phyloP scores from a whole-genome alignment of 495 filamentous ascomycete genomes.

The Friedmanniomyces simplex region DNA sequence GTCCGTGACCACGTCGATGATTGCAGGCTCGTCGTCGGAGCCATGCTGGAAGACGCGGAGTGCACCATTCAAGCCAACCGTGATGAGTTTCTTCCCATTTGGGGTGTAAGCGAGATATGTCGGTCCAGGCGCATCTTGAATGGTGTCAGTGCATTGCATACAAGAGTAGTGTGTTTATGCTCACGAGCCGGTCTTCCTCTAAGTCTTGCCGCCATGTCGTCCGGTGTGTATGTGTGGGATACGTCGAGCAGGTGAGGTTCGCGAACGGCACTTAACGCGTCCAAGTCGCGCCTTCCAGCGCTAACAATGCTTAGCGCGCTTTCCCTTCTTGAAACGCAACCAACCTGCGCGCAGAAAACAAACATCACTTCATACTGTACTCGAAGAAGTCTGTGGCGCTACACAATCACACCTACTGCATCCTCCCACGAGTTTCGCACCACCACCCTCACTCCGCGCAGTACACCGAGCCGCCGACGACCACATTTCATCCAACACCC shows the following conservation, averaged over 20 bases:
- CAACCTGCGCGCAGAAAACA: neutral
- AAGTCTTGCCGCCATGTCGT: slow-evolving; percentile 26
- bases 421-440: neutral
- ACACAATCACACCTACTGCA: neutral
- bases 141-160: neutral
- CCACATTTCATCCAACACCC: neutral
- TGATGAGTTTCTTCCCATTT: slow-evolving; percentile 60
- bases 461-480: neutral
- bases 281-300: neutral
- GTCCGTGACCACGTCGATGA: slow-evolving; percentile 53
- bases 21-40: slow-evolving; percentile 79
- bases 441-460: neutral
- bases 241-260: slow-evolving; percentile 2
- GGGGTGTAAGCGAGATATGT: slow-evolving; percentile 60
- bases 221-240: neutral
- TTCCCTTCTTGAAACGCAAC: neutral
- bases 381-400: neutral
- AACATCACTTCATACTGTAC: neutral
- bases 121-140: slow-evolving; percentile 54
- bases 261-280: neutral
- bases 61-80: slow-evolving; percentile 79
- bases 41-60: slow-evolving; percentile 85
- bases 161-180: slow-evolving; percentile 6
- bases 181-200: slow-evolving; percentile 40
- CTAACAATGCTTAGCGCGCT: neutral